phyloP scores from a whole-genome alignment of 1,284 basidiomycete genomes.

The Boletus smithii region DNA sequence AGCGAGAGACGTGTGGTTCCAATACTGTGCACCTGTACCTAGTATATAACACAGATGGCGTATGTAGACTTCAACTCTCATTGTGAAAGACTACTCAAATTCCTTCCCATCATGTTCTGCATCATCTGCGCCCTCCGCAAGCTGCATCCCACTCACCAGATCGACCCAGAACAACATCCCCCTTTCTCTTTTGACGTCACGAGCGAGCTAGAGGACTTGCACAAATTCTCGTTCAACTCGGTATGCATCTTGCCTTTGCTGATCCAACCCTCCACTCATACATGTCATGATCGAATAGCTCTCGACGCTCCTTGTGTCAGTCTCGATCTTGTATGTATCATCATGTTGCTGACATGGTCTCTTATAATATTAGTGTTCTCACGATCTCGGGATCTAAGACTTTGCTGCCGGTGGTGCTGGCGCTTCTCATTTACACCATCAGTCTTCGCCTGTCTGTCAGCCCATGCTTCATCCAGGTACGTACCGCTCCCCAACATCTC shows the following conservation, averaged over 20 bases:
- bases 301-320: neutral
- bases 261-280: neutral
- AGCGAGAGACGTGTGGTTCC: too few species aligned
- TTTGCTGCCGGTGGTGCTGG: neutral
- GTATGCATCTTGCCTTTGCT: neutral
- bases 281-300: neutral
- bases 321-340: neutral
- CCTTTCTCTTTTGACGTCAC: neutral
- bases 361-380: neutral
- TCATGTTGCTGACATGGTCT: neutral
- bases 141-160: neutral
- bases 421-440: neutral
- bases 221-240: neutral
- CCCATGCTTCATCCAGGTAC: neutral
- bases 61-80: too few species aligned
- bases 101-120: neutral
- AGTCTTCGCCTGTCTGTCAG: neutral
- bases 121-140: neutral
- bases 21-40: too few species aligned
- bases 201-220: neutral
- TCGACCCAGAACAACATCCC: neutral
- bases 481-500: neutral
- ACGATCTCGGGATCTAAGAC: neutral
- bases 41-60: too few species aligned
- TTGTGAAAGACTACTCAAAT: too few species aligned